A percentile compares a stretch with the other conserved stretches of the same genome.
phyloP scores from a whole-genome alignment of 345 rosid species.

The Murraya koenigii region DNA sequence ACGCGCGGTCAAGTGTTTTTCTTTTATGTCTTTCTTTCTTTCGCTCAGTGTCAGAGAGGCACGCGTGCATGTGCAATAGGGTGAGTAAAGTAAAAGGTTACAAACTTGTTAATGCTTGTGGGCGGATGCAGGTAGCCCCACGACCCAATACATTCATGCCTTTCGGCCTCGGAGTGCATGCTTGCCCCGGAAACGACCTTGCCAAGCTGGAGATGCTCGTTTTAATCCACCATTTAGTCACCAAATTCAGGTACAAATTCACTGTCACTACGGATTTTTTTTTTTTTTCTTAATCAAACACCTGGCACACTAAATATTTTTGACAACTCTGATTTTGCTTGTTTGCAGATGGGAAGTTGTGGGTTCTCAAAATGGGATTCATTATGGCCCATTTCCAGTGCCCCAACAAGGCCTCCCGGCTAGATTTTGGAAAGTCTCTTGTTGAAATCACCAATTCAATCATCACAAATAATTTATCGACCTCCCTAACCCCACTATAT shows the following conservation, averaged over 20 bases:
- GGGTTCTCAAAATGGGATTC: slow-evolving; percentile 59
- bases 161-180: slow-evolving; percentile 89
- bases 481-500: slow-evolving; percentile 1
- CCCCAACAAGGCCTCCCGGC: slow-evolving; percentile 75
- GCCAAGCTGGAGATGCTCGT: slow-evolving; percentile 87
- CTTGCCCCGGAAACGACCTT: slow-evolving; percentile 92
- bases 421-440: slow-evolving; percentile 49
- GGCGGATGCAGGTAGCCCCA: slow-evolving; percentile 51
- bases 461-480: neutral
- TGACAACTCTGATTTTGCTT: neutral
- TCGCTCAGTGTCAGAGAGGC: neutral
- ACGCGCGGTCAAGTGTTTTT: neutral
- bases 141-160: slow-evolving; percentile 85
- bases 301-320: neutral
- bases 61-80: neutral
- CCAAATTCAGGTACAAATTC: slow-evolving; percentile 57
- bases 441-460: neutral
- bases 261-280: neutral
- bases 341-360: slow-evolving; percentile 71
- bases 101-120: neutral
- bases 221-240: slow-evolving; percentile 69
- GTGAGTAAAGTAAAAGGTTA: neutral
- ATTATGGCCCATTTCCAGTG: slow-evolving; percentile 85
- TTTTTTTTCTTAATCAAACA: neutral
- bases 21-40: too few species aligned